Conservation (phyloP, 164 flowering plant species). For the Nelumbo lutea region DNA sequence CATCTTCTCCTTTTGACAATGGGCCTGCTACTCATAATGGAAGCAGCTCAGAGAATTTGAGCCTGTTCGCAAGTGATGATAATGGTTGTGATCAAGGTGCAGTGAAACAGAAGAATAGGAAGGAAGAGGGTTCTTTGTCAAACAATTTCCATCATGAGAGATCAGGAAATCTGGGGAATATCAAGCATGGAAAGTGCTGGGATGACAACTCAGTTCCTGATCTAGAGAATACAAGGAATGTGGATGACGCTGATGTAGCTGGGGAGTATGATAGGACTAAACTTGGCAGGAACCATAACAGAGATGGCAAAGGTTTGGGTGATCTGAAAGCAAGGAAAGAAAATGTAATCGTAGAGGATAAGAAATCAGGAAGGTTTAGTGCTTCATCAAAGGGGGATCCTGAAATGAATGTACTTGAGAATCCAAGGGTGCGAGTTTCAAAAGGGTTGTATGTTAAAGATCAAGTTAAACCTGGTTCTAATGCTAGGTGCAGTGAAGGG, state of each 20-base stretch:
- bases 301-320: not conserved
- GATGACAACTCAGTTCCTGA: not conserved
- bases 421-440: not conserved
- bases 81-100: not conserved
- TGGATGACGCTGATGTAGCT: not conserved
- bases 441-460: not conserved
- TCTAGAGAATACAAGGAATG: not conserved
- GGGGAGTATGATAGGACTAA: not conserved
- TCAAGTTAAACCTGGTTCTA: not conserved
- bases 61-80: not conserved
- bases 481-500: not conserved
- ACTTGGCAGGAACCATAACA: no score
- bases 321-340: not conserved
- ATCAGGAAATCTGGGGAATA: not conserved
- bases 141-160: not conserved
- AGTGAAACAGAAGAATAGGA: not conserved
- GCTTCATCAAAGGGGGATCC: not conserved
- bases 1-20: not conserved
- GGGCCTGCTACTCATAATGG: not conserved
- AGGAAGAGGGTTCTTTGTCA: not conserved
- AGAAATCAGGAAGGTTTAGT: not conserved
- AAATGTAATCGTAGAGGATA: not conserved
- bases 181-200: no score
- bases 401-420: not conserved
- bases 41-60: conserved; percentile 1